Evolutionary conservation across 768 basidiomycete species (phyloP), one percentile per base, ranked within the genome.

Genomic region (Fistulinella prunicolor): DNA sequence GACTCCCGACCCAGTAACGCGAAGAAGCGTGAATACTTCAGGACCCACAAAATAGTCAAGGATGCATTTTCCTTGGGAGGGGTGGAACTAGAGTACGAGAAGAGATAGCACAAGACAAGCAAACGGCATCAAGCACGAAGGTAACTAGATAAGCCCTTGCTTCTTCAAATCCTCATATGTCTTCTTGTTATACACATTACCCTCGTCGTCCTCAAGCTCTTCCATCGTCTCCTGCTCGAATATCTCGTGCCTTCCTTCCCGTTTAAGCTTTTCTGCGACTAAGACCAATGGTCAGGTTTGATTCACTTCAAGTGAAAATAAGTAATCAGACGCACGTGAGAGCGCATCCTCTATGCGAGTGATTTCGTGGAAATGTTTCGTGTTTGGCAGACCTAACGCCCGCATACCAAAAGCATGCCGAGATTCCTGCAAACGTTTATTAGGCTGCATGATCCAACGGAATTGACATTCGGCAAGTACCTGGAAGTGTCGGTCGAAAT

Each of bases 331-430:
- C 93, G 57, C 65, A 97, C 95, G 74, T 26, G 93, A 82, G 47
- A 99, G 81, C 0, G 94, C 96, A 72, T 99, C 96, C 60, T 94
- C 89, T 55, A 99, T 99, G 43, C 86, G 82, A 21, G 94, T 98
- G 51, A 99, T 97, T 69, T 96, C 96, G 63, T 96, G 94, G 76
- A 98, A 99, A 70, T 99, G 96, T 69, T 95, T 97, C 2, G 95
- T 98, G 56, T 97, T 97, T 1, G 96, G 96, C 48, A 99, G 76
- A 29, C 96, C 96, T 23, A 99, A 78, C 10, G 95, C 94, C 40
- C 93, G 86, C 93, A 99, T 96, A 20, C 94, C 96, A 58, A 97
- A 98, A 1, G 96, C 90, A 70, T 99, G 96, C 46, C 94, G 78
- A 22, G 92, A 89, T 76, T 98, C 96, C 80, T 89, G 63, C 52